Evolutionary conservation across 208 protist genomes (phyloP).

Genomic region (Trypanosoma brucei): DNA sequence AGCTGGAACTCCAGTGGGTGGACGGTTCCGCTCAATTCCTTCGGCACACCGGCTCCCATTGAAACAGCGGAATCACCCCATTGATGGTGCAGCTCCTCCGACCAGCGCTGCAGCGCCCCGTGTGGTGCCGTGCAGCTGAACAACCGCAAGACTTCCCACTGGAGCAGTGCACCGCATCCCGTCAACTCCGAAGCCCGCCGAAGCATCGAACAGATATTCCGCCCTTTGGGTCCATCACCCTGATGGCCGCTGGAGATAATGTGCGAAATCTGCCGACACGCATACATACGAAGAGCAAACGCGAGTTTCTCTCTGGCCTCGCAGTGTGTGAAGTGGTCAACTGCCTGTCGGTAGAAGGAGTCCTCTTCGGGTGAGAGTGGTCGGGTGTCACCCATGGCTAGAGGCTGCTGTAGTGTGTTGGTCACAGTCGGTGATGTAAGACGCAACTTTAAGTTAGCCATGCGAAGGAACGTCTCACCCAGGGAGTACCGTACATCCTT

Average conservation of each 20-base stretch:
- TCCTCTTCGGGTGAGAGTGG: constrained; percentile 42
- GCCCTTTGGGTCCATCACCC: constrained; percentile 23
- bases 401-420: constrained; percentile 32
- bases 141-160: constrained; percentile 67
- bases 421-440: constrained; percentile 14
- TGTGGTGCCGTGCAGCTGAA: constrained; percentile 32
- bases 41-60: not conserved
- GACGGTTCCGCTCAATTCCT: not conserved
- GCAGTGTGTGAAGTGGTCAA: constrained; percentile 53
- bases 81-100: constrained; percentile 26
- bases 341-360: constrained; percentile 36
- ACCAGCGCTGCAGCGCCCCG: constrained; percentile 26
- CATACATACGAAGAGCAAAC: constrained; percentile 38
- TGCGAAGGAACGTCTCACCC: constrained; percentile 56
- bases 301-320: constrained; percentile 30
- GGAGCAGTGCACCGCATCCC: constrained; percentile 10
- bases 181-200: constrained; percentile 29
- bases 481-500: constrained; percentile 39
- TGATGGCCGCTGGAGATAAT: constrained; percentile 28
- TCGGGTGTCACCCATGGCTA: constrained; percentile 38
- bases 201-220: constrained; percentile 38
- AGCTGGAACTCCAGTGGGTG: constrained; percentile 15
- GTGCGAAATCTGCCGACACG: constrained; percentile 32
- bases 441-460: constrained; percentile 41
- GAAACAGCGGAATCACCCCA: constrained; percentile 4